These are phyloP conservation scores for Acanthamoeba lenticulata DNA, from an alignment of 208 protist species.

Conservation along the genomic window DNA sequence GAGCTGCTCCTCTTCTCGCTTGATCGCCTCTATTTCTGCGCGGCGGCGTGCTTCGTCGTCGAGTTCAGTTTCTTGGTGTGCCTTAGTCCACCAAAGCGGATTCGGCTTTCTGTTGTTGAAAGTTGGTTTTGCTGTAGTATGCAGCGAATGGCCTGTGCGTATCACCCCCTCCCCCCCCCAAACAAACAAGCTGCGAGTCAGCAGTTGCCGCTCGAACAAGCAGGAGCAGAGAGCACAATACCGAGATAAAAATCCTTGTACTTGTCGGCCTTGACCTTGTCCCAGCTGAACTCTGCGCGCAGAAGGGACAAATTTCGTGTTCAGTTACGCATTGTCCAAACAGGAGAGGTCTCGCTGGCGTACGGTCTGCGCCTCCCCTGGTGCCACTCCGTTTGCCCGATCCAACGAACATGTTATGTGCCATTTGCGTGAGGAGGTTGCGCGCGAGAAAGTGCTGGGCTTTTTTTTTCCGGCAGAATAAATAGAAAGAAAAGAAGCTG, in stretches of 20 bases:
- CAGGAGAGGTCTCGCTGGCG: no score
- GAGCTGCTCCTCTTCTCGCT: conserved; percentile 38
- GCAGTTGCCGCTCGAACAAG: background rate
- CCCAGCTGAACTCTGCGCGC: conserved; percentile 18
- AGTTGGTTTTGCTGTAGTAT: conserved; percentile 10
- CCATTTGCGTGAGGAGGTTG: background rate
- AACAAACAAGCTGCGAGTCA: background rate
- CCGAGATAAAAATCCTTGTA: conserved; percentile 46
- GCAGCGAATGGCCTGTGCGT: background rate
- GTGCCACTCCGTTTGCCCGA: conserved; percentile 23
- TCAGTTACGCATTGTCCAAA: background rate
- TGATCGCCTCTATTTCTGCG: conserved; percentile 12
- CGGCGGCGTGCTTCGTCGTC: background rate
- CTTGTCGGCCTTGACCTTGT: conserved; percentile 34
- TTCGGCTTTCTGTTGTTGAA: conserved; percentile 51
- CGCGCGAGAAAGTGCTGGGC: background rate
- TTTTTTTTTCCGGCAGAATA: no score
- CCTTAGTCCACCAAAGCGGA: conserved; percentile 32
- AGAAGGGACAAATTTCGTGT: background rate
- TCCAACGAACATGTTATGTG: conserved; percentile 22
- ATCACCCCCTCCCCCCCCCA: no score
- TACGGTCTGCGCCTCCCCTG: conserved; percentile 29
- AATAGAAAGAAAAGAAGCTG: no score
- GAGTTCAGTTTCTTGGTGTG: background rate
- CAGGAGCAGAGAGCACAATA: background rate